Evolutionary conservation across 192 early-diverging fungal species (phyloP).

Genomic region (Thoreauomyces humboldtii): DNA sequence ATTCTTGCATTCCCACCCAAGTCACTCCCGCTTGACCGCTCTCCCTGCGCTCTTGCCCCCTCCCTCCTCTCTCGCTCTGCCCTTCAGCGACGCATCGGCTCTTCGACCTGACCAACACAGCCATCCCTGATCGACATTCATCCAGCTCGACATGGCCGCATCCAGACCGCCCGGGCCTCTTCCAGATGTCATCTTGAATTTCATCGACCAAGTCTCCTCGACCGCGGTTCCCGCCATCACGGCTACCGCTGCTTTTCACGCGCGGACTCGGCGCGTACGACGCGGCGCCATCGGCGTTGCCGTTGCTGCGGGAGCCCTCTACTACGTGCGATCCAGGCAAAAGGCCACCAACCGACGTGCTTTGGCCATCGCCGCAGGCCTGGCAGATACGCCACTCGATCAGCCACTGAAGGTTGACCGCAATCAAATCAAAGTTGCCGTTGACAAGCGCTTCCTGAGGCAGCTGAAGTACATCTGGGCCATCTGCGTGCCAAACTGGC

Average conservation of each 20-base stretch:
- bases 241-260: conserved; percentile 8
- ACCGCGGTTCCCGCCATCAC: neutral
- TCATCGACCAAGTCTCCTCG: conserved; percentile 24
- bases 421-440: conserved; percentile 45
- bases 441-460: conserved; percentile 41
- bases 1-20: too few species aligned
- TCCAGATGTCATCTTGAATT: conserved; percentile 4
- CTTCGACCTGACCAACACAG: too few species aligned
- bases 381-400: neutral
- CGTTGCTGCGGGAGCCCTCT: conserved; percentile 13
- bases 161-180: conserved; percentile 7
- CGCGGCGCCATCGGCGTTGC: conserved; percentile 15
- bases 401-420: conserved; percentile 37
- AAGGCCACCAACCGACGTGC: neutral
- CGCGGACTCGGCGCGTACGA: conserved; percentile 12
- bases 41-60: too few species aligned
- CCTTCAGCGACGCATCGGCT: too few species aligned
- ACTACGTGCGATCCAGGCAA: conserved; percentile 13
- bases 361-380: neutral
- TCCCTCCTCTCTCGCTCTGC: too few species aligned
- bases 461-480: conserved; percentile 66
- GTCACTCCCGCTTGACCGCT: too few species aligned
- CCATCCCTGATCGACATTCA: too few species aligned
- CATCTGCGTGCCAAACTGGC: conserved; percentile 78
- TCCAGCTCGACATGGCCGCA: conserved; percentile 10